Base-by-base conservation (phyloP, 164 flowering plant genomes). In the Vitis rotundifolia region DNA sequence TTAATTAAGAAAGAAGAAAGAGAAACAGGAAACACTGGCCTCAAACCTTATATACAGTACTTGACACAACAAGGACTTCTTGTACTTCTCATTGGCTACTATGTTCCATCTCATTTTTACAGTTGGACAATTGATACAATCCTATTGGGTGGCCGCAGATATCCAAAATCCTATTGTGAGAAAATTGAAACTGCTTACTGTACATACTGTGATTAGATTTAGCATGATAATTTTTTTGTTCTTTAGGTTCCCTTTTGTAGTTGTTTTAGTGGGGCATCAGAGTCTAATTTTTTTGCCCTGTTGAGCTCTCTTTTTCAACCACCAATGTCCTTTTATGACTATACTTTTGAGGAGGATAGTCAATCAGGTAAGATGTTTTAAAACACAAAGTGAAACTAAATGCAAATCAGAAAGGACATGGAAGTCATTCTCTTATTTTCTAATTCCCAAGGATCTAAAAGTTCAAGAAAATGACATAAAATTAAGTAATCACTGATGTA, bases 61-160 rank as follows among this genome's bases (percentile, higher is more conserved):
- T 19, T 19, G 22, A 91, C 74, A 51, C 78, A 22, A 91, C 73
- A 89, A 82, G 57, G 92, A 97, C n/a, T 84, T 77, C 71, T 37
- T 89, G 28, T 81, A 71, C 68, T 86, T 90, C 69, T 63, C 81
- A 3, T 14, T 84, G 63, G 77, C 90, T 28, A 67, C 22, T 13
- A 48, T 81, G 1, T 54, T 63, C 53, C 87, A 86, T 62, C 3
- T 82, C 11, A 18, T 68, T 12, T 93, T 88, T 72, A 72, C 81
- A 18, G 59, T 58, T 16, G 84, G 86, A 5, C 89, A 84, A 70
- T 60, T 88, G 59, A 18, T 57, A 18, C 95, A 90, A 66, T 84
- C 82, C 76, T 82, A 79, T 13, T 91, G 92, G 95, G 79, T 93
- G 85, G 98, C 98, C 64, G 82, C 86, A 28, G 76, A 86, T 37